Base-by-base conservation (phyloP, 2,329 filamentous ascomycete species). In the Colletotrichum sojae region DNA sequence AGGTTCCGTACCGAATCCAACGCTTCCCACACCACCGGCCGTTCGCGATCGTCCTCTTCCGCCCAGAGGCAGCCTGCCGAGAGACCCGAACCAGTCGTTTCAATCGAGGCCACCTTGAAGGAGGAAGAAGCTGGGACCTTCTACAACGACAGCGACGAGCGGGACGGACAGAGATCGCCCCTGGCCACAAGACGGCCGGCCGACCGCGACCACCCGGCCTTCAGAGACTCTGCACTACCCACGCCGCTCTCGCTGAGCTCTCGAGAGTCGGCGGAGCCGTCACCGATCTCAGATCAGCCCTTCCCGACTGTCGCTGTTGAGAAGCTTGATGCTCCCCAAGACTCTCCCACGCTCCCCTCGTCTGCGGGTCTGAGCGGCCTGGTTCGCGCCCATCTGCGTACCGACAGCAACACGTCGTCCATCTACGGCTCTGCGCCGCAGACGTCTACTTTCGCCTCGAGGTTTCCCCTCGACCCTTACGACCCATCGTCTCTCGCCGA, bases 331-430 rank as follows among this genome's bases (percentile, higher is more conserved):
- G 77, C 79, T 8, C 79, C 84, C 0, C 77, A 78, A 10, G 94
- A 97, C 75, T 97, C 94, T 0, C 94, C 95, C 0, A 97, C 94
- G 0, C 82, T 97, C 6, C 92, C 92, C 2, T 91, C 92, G 0
- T 84, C 84, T 16, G 82, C 83, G 18, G 94, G 93, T 1, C 84
- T 98, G 16, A 95, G 91, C 75, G 92, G 92, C 2, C 88, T 97
- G 84, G 91, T 97, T 53, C 90, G 92, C 39, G 91, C 95, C 71
- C 96, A 98, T 83, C 83, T 98, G 48, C 90, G 96, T 58, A 90
- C 90, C 40, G 90, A 91, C 71, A 98, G 95, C 80, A 91, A 91
- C 67, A 87, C 90, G 15, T 98, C 95, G 1, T 97, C 94, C 0
- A 85, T 96, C 27, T 94, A 94, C 73, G 89, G 88, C 27, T 81